Base-by-base conservation (phyloP, 164 flowering plant species). In the Nelumbo lutea region DNA sequence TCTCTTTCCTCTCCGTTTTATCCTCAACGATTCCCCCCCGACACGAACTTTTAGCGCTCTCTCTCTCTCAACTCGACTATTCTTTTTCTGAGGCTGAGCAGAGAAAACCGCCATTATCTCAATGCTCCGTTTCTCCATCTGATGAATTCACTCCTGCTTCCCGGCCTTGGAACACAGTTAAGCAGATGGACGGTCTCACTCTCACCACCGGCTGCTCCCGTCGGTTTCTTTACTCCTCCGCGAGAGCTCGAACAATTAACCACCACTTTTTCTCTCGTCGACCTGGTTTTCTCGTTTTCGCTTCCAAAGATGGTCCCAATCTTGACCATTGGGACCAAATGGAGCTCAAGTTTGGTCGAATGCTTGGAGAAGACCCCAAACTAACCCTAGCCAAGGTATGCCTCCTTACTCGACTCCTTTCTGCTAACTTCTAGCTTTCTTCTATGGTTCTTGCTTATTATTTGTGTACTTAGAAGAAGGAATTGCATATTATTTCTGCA, bases 351-450 rank as follows among this genome's bases (percentile, higher is more conserved):
- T 91, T 90, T 67, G 98, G 96, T n/a, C 77, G 79, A 27, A 42
- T 89, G 77, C 57, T 95, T 48, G 98, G 97, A 11, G 98, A 95
- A 82, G 96, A 95, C 83, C 98, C 98, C 51, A 89, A 92, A 69
- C 83, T 95, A 40, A 90, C 98, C 62, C 74, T 90, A 1, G 96
- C 97, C 14, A 95, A 95, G 97, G 98, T 92, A 0, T 62, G 70
- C 10, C 51, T 47, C 52, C 56, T 71, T 51, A 6, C 8, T 11
- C 61, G 39, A n/a, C 58, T 15, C 13, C 55, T 46, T 47, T 59
- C 9, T 41, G 15, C 46, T 4, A 7, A 1, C 27, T 0, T 47
- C 1, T 9, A 52, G 27, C 57, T 9, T 42, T 3, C 14, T 61
- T 50, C 6, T 52, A 15, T 59, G n/a, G 9, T 56, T 47, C 45